A percentile compares a stretch with the other conserved stretches of the same genome.
Conservation (phyloP, 805 yeast genomes). For the Kazachstania taianensis region DNA sequence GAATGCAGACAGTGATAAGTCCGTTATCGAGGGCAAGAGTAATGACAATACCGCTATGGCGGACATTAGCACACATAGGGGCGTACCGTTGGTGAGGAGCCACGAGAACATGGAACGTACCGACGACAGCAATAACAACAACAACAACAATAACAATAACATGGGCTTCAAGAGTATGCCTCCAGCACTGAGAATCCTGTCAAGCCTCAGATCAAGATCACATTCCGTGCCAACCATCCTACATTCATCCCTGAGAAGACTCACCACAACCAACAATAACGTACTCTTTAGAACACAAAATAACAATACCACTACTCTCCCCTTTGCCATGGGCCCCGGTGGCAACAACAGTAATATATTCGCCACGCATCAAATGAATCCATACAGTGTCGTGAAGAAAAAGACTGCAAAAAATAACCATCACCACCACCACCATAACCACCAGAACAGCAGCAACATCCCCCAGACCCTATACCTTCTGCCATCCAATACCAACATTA, state of each 20-base stretch:
- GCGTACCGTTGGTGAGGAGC: not conserved
- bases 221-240: conserved; percentile 28
- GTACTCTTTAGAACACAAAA: not conserved
- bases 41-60: not conserved
- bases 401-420: conserved; percentile 3
- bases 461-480: not conserved
- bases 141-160: too few species aligned
- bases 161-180: too few species aligned
- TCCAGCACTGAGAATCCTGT: conserved; percentile 4
- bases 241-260: conserved; percentile 25
- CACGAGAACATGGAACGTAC: not conserved
- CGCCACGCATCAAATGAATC: conserved; percentile 3
- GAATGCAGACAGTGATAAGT: not conserved
- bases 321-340: too few species aligned
- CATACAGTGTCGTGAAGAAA: conserved; percentile 9
- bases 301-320: conserved; percentile 1
- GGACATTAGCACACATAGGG: not conserved
- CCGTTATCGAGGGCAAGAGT: not conserved
- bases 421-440: not conserved
- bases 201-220: conserved; percentile 22
- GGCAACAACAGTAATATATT: conserved; percentile 5
- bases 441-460: not conserved
- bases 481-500: conserved; percentile 1
- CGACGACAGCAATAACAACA: not conserved
- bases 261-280: conserved; percentile 9